A percentile compares a stretch with the other conserved stretches of the same genome.
phyloP scores from a whole-genome alignment of 768 basidiomycete genomes.

The Mycena filopes region DNA sequence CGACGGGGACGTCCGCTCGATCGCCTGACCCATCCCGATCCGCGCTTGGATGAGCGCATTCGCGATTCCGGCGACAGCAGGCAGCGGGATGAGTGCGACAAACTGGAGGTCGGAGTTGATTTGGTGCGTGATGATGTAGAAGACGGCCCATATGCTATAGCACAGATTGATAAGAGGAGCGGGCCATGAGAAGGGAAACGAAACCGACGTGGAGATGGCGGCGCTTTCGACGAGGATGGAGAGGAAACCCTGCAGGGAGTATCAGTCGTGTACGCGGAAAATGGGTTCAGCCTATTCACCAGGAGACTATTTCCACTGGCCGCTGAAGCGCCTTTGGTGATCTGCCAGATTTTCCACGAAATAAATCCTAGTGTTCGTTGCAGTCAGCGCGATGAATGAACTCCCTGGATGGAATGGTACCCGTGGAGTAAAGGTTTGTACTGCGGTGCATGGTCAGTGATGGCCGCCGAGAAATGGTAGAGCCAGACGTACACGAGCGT shows the following conservation, averaged over 20 bases:
- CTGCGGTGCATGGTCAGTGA: background rate
- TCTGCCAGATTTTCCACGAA: conserved; percentile 18
- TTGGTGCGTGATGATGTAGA: conserved; percentile 21
- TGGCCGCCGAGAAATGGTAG: background rate
- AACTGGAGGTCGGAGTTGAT: conserved; percentile 20
- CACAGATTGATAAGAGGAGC: background rate
- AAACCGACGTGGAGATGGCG: conserved; percentile 17
- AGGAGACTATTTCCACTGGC: conserved; percentile 2
- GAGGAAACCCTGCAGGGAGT: background rate
- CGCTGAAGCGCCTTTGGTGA: conserved; percentile 4
- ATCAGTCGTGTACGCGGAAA: background rate
- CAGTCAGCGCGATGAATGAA: background rate
- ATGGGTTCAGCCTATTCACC: background rate
- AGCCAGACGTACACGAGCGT: conserved; percentile 16
- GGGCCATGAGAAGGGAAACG: background rate
- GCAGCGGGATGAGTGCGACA: conserved; percentile 7
- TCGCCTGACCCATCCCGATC: conserved; percentile 12
- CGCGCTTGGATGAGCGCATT: conserved; percentile 22
- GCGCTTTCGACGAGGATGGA: conserved; percentile 11
- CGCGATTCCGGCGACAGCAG: conserved; percentile 13
- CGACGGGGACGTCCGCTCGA: background rate
- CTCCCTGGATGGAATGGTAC: background rate
- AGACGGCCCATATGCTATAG: conserved; percentile 2
- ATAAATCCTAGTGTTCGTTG: background rate
- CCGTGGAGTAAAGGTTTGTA: conserved; percentile 19